Conservation (phyloP, 192 early-diverging fungal genomes). For the Backusella parvicylindrica region DNA sequence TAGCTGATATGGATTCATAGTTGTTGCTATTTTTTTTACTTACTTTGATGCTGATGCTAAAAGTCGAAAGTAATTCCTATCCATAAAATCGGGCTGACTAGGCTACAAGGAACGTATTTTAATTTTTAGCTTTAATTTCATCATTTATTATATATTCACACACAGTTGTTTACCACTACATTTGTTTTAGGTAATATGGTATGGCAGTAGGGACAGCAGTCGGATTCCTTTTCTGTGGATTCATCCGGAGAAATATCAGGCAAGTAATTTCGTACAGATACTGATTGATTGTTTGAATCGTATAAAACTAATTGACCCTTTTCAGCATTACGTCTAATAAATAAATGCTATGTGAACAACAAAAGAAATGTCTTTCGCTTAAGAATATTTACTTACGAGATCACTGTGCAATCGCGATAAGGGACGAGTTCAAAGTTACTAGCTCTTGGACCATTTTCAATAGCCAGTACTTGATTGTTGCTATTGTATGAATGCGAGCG, state of each 20-base stretch:
- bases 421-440: conserved; percentile 46
- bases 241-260: neutral
- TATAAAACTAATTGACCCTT: conserved; percentile 63
- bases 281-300: conserved; percentile 53
- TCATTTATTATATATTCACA: neutral
- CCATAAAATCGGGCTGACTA: conserved; percentile 28
- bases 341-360: neutral
- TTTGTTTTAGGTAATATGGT: neutral
- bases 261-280: conserved; percentile 42
- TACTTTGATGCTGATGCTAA: conserved; percentile 38
- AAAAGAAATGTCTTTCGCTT: neutral
- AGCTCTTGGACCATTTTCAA: neutral
- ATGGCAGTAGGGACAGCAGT: conserved; percentile 7
- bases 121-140: neutral
- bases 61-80: conserved; percentile 60
- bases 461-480: neutral
- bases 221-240: neutral
- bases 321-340: conserved; percentile 33
- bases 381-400: conserved; percentile 53
- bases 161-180: neutral
- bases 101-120: neutral
- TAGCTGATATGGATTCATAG: too few relatives aligned
- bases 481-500: neutral
- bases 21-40: too few relatives aligned
- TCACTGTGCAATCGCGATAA: conserved; percentile 56